These are phyloP conservation scores for Peronospora destructor DNA, from an alignment of 352 stramenopile genomes.

Conservation along the genomic window DNA sequence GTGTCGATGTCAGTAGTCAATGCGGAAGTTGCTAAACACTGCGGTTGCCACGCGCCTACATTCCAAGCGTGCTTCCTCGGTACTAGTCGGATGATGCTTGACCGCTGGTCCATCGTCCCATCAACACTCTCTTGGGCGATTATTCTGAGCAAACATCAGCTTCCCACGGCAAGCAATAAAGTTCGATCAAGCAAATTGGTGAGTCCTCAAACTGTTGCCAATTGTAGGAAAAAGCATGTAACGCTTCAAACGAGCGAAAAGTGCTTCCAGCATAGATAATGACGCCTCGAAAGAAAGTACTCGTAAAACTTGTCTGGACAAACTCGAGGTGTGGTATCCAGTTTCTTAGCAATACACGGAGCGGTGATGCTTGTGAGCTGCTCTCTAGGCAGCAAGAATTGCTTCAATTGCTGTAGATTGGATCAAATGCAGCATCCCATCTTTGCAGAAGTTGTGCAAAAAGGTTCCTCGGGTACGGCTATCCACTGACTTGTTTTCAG, in stretches of 20 bases:
- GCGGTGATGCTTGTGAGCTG: constrained; percentile 23
- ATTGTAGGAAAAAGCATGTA: not conserved
- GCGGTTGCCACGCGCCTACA: too few species aligned
- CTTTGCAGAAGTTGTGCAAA: constrained; percentile 13
- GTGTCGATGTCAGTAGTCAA: too few species aligned
- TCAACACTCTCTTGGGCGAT: too few species aligned
- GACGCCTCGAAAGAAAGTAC: constrained; percentile 16
- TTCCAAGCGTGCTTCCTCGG: too few species aligned
- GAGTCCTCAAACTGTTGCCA: not conserved
- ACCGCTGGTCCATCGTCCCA: too few species aligned
- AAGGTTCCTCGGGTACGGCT: constrained; percentile 32
- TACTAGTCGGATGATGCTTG: too few species aligned
- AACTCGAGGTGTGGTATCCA: constrained; percentile 7
- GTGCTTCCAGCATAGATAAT: constrained; percentile 9
- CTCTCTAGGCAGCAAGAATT: constrained; percentile 20
- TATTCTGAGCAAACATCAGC: too few species aligned
- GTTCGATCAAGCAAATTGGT: too few species aligned
- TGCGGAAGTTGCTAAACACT: too few species aligned
- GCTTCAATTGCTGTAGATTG: constrained; percentile 12
- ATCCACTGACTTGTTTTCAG: constrained; percentile 19
- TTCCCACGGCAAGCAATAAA: too few species aligned
- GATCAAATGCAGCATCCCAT: constrained; percentile 16
- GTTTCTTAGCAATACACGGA: constrained; percentile 2
- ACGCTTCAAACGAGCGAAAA: constrained; percentile 2
- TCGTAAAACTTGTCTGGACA: constrained; percentile 16